Conservation (phyloP, 2,329 filamentous ascomycete genomes). For the Colletotrichum trifolii region DNA sequence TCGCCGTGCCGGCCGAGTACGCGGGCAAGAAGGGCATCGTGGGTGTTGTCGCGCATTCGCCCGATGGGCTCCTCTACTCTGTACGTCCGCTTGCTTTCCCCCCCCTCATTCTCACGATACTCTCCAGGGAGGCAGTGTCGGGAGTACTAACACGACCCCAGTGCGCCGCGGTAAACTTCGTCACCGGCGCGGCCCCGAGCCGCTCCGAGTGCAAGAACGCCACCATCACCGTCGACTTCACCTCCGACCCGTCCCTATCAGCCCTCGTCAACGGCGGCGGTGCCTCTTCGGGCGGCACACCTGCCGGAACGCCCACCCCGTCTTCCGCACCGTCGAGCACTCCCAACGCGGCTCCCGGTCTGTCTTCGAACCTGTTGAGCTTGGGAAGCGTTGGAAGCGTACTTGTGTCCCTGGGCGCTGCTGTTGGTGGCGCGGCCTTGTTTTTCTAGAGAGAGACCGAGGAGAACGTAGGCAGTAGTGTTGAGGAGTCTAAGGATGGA, state of each 20-base stretch:
- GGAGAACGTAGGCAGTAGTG: not conserved
- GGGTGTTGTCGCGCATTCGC: constrained; percentile 60
- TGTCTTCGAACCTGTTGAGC: constrained; percentile 3
- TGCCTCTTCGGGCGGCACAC: not conserved
- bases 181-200: constrained; percentile 51
- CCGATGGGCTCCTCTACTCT: constrained; percentile 68
- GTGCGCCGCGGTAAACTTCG: constrained; percentile 68
- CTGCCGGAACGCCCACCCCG: no score
- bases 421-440: constrained; percentile 32
- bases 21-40: constrained; percentile 67
- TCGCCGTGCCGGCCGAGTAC: constrained; percentile 60
- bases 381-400: constrained; percentile 1
- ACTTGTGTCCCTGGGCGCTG: constrained; percentile 23
- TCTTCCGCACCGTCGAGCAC: constrained; percentile 3
- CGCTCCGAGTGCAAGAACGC: constrained; percentile 50
- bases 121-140: not conserved
- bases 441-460: constrained; percentile 15
- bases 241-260: constrained; percentile 47
- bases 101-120: no score
- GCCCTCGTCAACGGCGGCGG: constrained; percentile 45
- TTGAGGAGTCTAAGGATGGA: no score
- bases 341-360: constrained; percentile 14
- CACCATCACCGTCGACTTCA: constrained; percentile 42
- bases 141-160: constrained; percentile 41
- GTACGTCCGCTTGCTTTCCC: constrained; percentile 48